A percentile compares a stretch with the other conserved stretches of the same genome.
These are phyloP conservation scores for Exophiala spinifera DNA, from an alignment of 2,329 filamentous ascomycete genomes.

Conservation along the genomic window DNA sequence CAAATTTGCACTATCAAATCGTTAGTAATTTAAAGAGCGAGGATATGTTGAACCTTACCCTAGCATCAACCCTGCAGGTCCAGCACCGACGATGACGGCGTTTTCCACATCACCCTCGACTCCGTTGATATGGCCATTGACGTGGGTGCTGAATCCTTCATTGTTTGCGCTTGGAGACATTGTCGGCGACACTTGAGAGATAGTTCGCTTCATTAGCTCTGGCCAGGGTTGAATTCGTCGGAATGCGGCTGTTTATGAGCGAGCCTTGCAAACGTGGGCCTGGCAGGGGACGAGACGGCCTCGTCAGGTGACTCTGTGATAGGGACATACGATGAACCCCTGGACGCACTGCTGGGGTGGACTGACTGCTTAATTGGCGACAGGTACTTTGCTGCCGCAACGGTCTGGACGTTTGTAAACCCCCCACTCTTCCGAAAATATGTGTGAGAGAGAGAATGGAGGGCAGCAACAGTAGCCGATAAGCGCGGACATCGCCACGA, in stretches of 20 bases:
- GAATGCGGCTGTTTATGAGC: neutral
- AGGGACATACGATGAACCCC: neutral
- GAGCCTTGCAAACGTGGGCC: conserved; percentile 4
- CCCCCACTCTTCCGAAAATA: neutral
- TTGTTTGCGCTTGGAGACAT: conserved; percentile 34
- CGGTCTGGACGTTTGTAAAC: neutral
- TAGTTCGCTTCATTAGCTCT: conserved; percentile 24
- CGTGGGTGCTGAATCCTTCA: conserved; percentile 29
- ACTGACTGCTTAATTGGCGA: neutral
- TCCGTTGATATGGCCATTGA: conserved; percentile 23
- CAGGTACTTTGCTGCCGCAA: neutral
- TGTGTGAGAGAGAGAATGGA: neutral
- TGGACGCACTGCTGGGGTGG: neutral
- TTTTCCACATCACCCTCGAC: conserved; percentile 22
- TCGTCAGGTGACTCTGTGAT: neutral
- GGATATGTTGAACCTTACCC: conserved; percentile 29
- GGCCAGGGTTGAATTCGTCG: conserved; percentile 7
- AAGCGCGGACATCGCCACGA: neutral
- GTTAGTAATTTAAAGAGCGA: neutral
- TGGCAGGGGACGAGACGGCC: neutral
- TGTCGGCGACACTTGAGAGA: conserved; percentile 18
- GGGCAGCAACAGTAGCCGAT: neutral
- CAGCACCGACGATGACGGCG: conserved; percentile 42
- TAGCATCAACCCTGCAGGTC: conserved; percentile 46
- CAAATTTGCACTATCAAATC: conserved; percentile 50